phyloP scores from a whole-genome alignment of 345 rosid genomes.

The Isatis tinctoria region DNA sequence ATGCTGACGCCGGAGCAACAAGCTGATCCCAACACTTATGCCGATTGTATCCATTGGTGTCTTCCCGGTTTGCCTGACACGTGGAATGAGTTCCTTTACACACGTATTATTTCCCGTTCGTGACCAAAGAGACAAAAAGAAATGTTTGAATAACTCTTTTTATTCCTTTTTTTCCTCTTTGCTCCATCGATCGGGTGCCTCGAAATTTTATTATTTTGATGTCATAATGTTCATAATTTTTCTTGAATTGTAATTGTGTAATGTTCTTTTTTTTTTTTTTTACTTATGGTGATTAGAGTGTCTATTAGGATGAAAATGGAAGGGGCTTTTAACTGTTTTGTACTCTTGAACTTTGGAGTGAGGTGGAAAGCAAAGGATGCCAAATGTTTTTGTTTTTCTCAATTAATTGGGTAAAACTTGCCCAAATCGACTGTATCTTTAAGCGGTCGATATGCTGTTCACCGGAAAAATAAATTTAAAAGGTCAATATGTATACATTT shows the following conservation, averaged over 20 bases:
- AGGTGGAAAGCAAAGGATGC: constrained; percentile 35
- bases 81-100: constrained; percentile 84
- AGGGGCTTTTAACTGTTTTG: constrained; percentile 8
- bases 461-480: neutral
- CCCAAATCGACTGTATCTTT: constrained; percentile 1
- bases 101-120: constrained; percentile 60
- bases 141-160: neutral
- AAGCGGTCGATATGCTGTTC: neutral
- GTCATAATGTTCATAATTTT: constrained; percentile 32
- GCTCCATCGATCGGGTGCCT: neutral
- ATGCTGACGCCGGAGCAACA: constrained; percentile 66
- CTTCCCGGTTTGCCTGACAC: constrained; percentile 93
- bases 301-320: constrained; percentile 14
- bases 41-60: constrained; percentile 98
- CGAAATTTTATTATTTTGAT: constrained; percentile 17
- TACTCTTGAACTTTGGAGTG: constrained; percentile 10
- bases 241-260: constrained; percentile 23
- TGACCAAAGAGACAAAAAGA: constrained; percentile 36
- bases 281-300: constrained; percentile 15
- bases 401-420: constrained; percentile 12
- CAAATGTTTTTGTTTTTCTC: constrained; percentile 18
- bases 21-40: constrained; percentile 75
- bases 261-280: neutral
- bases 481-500: neutral
- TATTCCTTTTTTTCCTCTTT: neutral